phyloP scores from a whole-genome alignment of 2,329 filamentous ascomycete species.

The Claviceps paspali region DNA sequence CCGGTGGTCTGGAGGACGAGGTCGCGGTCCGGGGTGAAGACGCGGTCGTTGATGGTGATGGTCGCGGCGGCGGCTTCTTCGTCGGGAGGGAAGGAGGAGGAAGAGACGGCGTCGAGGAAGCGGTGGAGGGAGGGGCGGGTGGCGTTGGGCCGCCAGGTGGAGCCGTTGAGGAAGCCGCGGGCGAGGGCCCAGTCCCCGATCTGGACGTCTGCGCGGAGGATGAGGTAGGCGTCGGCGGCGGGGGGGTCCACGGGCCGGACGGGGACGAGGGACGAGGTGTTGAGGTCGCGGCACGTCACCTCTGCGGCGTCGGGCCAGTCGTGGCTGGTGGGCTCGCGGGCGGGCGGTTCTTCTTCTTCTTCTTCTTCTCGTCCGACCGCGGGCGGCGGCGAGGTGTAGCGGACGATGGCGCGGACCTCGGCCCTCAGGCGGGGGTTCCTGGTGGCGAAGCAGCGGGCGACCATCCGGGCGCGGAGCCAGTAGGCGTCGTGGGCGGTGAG shows the following conservation, averaged over 20 bases:
- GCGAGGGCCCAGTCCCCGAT: slow-evolving; percentile 37
- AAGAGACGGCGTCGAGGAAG: slow-evolving; percentile 14
- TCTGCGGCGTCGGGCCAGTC: slow-evolving; percentile 34
- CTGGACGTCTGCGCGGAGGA: slow-evolving; percentile 37
- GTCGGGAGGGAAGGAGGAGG: slow-evolving; percentile 4
- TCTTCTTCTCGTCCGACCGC: no score
- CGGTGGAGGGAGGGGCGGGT: slow-evolving; percentile 22
- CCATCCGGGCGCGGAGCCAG: slow-evolving; percentile 44
- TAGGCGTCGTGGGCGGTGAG: slow-evolving; percentile 37
- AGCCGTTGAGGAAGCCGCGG: slow-evolving; percentile 39
- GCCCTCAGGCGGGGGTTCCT: slow-evolving; percentile 16
- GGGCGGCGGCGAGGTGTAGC: slow-evolving; percentile 10
- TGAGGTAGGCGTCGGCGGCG: slow-evolving; percentile 23
- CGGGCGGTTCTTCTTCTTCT: no score
- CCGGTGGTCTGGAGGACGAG: slow-evolving; percentile 35
- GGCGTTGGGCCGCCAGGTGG: slow-evolving; percentile 28
- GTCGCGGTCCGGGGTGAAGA: slow-evolving; percentile 16
- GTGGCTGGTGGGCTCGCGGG: slow-evolving; percentile 20
- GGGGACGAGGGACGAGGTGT: slow-evolving; percentile 30
- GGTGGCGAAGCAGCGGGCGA: slow-evolving; percentile 22
- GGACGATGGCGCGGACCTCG: slow-evolving; percentile 17
- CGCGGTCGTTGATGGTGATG: slow-evolving; percentile 15
- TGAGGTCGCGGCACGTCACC: slow-evolving; percentile 36
- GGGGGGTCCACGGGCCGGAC: slow-evolving; percentile 20
- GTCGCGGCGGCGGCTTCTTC: not conserved